A percentile compares a stretch with the other conserved stretches of the same genome.
Conservation (phyloP, 805 yeast genomes). For the Candida patagonica region DNA sequence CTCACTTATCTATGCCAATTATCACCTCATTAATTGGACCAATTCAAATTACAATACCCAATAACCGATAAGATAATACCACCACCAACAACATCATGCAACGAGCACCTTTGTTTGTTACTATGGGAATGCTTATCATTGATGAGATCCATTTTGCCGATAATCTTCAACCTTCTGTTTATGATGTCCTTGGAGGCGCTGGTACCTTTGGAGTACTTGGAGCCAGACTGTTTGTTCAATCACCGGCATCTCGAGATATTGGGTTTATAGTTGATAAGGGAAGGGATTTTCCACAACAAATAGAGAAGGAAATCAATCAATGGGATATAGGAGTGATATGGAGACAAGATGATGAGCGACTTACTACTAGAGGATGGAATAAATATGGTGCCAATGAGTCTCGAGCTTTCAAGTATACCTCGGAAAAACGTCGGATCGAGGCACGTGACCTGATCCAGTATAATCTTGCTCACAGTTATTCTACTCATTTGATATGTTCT, state of each 20-base stretch:
- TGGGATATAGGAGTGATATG: slow-evolving; percentile 59
- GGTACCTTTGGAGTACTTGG: slow-evolving; percentile 78
- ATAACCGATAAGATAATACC: too few species aligned
- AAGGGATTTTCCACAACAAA: slow-evolving; percentile 52
- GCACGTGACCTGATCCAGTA: slow-evolving; percentile 42
- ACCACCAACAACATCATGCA: too few species aligned
- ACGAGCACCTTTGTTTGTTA: slow-evolving; percentile 4
- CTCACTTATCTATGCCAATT: too few species aligned
- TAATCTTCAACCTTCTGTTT: slow-evolving; percentile 25
- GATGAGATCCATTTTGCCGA: slow-evolving; percentile 66
- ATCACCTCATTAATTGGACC: too few species aligned
- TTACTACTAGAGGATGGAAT: slow-evolving; percentile 79
- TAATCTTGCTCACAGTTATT: slow-evolving; percentile 32
- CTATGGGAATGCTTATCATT: slow-evolving; percentile 78
- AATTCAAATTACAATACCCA: too few species aligned
- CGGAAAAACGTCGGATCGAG: slow-evolving; percentile 53
- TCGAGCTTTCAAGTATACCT: slow-evolving; percentile 49
- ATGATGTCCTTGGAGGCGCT: slow-evolving; percentile 77
- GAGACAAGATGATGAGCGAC: slow-evolving; percentile 42
- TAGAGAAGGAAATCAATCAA: slow-evolving; percentile 36
- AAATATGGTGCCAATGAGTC: slow-evolving; percentile 55
- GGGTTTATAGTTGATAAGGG: slow-evolving; percentile 77
- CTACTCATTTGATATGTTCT: slow-evolving; percentile 69
- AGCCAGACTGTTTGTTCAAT: slow-evolving; percentile 41
- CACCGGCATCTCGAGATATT: slow-evolving; percentile 26